Evolutionary conservation across 306 rosid species (phyloP).

Genomic region (Fagus crenata): DNA sequence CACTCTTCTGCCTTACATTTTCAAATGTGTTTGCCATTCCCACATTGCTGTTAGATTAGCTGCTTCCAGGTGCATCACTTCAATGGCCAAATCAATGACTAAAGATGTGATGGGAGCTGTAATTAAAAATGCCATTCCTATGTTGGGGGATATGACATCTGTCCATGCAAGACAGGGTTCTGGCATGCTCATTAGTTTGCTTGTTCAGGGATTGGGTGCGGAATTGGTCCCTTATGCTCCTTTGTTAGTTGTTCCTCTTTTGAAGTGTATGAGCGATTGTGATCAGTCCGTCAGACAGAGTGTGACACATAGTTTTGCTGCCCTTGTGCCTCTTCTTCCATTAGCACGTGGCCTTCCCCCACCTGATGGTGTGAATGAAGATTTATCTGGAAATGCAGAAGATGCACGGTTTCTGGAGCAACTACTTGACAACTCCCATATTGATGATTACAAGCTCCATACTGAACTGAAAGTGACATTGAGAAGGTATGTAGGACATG

Average conservation of each 20-base stretch:
- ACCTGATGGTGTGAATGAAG: conserved; percentile 71
- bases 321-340: conserved; percentile 98
- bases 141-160: conserved; percentile 81
- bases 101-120: conserved; percentile 80
- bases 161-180: conserved; percentile 95
- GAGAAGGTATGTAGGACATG: conserved; percentile 63
- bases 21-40: conserved; percentile 70
- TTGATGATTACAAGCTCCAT: conserved; percentile 80
- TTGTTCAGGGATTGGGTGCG: conserved; percentile 88
- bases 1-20: conserved; percentile 84
- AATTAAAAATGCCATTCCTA: conserved; percentile 76
- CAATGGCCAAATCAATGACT: conserved; percentile 92
- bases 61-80: conserved; percentile 91
- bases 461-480: conserved; percentile 76
- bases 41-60: conserved; percentile 97
- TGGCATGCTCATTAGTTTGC: conserved; percentile 91
- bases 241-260: conserved; percentile 91
- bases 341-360: conserved; percentile 94
- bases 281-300: conserved; percentile 95
- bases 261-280: conserved; percentile 92
- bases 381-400: conserved; percentile 61
- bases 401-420: conserved; percentile 90
- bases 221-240: conserved; percentile 92
- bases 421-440: conserved; percentile 92
- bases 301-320: conserved; percentile 98